Evolutionary conservation across 345 rosid genomes (phyloP).

Genomic region (Salix dunnii): DNA sequence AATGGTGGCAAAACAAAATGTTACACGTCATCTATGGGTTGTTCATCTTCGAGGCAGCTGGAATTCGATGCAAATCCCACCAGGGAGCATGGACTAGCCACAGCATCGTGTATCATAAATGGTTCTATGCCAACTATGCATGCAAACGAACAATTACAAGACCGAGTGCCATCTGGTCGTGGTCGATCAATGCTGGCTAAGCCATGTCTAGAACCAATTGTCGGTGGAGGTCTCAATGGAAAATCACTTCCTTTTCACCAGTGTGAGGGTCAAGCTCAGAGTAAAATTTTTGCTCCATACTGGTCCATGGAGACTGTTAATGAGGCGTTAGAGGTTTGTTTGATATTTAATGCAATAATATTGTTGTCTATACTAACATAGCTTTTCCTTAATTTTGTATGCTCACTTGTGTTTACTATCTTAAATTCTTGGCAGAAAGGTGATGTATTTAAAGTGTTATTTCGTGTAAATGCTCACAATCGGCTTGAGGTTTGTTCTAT

Average conservation of each 20-base stretch:
- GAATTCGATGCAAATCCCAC: slow-evolving; percentile 24
- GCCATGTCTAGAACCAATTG: slow-evolving; percentile 47
- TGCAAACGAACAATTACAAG: slow-evolving; percentile 23
- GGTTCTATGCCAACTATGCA: slow-evolving; percentile 70
- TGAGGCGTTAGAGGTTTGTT: slow-evolving; percentile 68
- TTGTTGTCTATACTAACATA: not conserved
- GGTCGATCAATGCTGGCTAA: slow-evolving; percentile 35
- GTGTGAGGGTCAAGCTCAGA: slow-evolving; percentile 28
- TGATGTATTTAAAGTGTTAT: slow-evolving; percentile 61
- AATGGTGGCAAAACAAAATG: slow-evolving; percentile 35
- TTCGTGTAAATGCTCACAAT: slow-evolving; percentile 85
- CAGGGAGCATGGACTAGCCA: slow-evolving; percentile 18
- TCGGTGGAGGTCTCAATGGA: slow-evolving; percentile 29
- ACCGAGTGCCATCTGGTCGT: slow-evolving; percentile 19
- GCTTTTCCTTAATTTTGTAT: not conserved
- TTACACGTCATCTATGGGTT: slow-evolving; percentile 15
- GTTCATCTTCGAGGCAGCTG: slow-evolving; percentile 25
- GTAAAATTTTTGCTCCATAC: slow-evolving; percentile 44
- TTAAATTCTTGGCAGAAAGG: slow-evolving; percentile 48
- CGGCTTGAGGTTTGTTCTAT: slow-evolving; percentile 58
- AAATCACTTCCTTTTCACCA: slow-evolving; percentile 21
- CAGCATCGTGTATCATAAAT: slow-evolving; percentile 42
- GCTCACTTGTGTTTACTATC: not conserved
- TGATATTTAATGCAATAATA: not conserved
- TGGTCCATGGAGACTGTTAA: slow-evolving; percentile 59